Evolutionary conservation across 2,329 filamentous ascomycete species (phyloP), one percentile per base, ranked within the genome.

Genomic region (Fragosphaeria purpurea): DNA sequence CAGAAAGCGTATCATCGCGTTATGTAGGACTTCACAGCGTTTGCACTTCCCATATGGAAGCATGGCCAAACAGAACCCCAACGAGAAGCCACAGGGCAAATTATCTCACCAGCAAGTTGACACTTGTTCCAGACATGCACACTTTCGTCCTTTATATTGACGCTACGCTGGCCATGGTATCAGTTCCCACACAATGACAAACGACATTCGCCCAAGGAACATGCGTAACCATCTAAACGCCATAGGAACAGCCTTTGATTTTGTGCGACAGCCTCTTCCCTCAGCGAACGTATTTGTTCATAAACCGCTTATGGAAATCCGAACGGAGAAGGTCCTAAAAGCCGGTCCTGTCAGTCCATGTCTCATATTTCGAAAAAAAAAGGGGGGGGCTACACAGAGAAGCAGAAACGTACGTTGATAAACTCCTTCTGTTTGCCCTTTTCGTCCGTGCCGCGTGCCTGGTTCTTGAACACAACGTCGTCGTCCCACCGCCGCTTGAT

Each of bases 391-490:
- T 22, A 22, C 22, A 22, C 22, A 22, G 41, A 8, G 11, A 13
- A 12, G 13, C 6, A 11, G 7, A 41, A 33, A 71, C 82, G 71
- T 66, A 88, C 89, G 64, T 98, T 98, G 67, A 98, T 90, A 70
- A 98, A 98, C 68, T 95, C 90, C 72, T 91, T 94, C 69, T 78
- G 80, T 72, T 85, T 80, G 56, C 85, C 82, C 72, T 85, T 90
- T 56, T 96, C 88, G 63, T 97, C 91, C 0, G 90, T 95, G 7
- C 91, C 93, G 53, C 93, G 79, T 37, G 91, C 93, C 70, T 98
- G 93, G 67, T 98, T 98, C 74, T 95, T 97, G 72, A 98, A 98
- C 3, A 98, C 90, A 10, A 98, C 93, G 65, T 98, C 93, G 61
- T 98, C 93, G 60, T 98, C 93, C 93, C 93, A 98, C 59, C 90